A percentile compares a stretch with the other conserved stretches of the same genome.
Conservation (phyloP, 805 yeast genomes). For the Teunomyces pallodes region DNA sequence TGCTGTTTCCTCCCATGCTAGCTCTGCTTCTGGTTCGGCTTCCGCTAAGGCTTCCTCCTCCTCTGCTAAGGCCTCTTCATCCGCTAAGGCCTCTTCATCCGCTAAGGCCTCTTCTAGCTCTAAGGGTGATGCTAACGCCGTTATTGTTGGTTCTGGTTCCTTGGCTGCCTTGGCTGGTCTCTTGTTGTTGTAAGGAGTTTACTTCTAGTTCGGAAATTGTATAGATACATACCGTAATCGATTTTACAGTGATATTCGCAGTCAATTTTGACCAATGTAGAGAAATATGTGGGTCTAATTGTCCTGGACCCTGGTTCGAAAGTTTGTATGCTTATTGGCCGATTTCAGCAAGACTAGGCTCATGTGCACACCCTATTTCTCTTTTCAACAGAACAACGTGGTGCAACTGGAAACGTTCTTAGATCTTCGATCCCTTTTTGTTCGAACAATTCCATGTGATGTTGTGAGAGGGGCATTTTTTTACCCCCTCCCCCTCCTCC, state of each 20-base stretch:
- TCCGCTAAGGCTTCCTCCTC: constrained; percentile 12
- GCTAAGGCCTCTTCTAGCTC: constrained; percentile 6
- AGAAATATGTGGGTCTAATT: too few relatives aligned
- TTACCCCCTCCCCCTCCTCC: too few relatives aligned
- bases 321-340: too few relatives aligned
- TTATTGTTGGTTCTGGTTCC: constrained; percentile 18
- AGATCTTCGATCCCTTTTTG: too few relatives aligned
- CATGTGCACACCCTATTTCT: too few relatives aligned
- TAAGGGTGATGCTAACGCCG: constrained; percentile 10
- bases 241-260: background rate
- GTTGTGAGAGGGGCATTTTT: too few relatives aligned
- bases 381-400: too few relatives aligned
- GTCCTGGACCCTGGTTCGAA: too few relatives aligned
- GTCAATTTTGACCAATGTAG: background rate
- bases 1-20: constrained; percentile 7
- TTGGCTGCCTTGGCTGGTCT: constrained; percentile 26
- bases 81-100: constrained; percentile 16
- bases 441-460: too few relatives aligned
- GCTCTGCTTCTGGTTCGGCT: constrained; percentile 9
- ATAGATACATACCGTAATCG: background rate
- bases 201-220: background rate
- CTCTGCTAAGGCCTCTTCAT: constrained; percentile 14
- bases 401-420: too few relatives aligned
- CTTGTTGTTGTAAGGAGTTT: constrained; percentile 19
- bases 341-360: too few relatives aligned